Evolutionary conservation across 1,284 basidiomycete genomes (phyloP), one percentile per base, ranked within the genome.

Genomic region (Cryptococcus neoformans): DNA sequence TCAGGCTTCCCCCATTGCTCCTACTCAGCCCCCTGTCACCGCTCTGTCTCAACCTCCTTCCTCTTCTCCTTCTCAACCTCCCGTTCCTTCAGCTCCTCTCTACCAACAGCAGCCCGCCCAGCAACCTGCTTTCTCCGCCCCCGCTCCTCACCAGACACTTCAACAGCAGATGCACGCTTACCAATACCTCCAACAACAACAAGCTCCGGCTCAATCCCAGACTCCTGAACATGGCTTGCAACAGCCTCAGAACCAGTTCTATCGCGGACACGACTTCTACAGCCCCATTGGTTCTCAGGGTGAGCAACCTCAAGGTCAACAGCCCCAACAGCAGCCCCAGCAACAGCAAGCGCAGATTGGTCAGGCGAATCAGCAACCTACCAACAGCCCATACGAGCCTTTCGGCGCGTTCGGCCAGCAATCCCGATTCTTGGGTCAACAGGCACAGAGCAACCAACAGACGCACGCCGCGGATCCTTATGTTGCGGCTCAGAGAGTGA

Each of bases 141-240:
- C 46, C 34, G 62, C 69, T 34, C 68, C 70, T 50, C 69, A 70
- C 50, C 68, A 68, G 38, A 66, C 68, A 4, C 67, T 69, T 17
- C 71, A 72, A 62, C 67, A 72, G 49, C 74, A 75, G 59, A 71
- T 62, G 67, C 67, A 69, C 44, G 62, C 70, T 34, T 68, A 71
- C 58, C 69, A 72, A 52, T 66, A 62, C 46, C 58, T 61, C 40
- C 67, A 68, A 44, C 66, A 65, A 53, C 59, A 66, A 39, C 65
- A 65, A 57, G 44, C 59, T 45, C 52, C 64, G 28, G 59, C 59
- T 40, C 57, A 54, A 14, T 21, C 58, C 2, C 60, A 62, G n/a
- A 38, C 54, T 38, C 62, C 63, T 37, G 63, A 66, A 44, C 61
- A 62, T 14, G 54, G 49, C 14, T 55, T 61, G 44, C 63, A 61